phyloP scores from a whole-genome alignment of 2,329 filamentous ascomycete genomes.

The Ceratocystis cacaofunesta region DNA sequence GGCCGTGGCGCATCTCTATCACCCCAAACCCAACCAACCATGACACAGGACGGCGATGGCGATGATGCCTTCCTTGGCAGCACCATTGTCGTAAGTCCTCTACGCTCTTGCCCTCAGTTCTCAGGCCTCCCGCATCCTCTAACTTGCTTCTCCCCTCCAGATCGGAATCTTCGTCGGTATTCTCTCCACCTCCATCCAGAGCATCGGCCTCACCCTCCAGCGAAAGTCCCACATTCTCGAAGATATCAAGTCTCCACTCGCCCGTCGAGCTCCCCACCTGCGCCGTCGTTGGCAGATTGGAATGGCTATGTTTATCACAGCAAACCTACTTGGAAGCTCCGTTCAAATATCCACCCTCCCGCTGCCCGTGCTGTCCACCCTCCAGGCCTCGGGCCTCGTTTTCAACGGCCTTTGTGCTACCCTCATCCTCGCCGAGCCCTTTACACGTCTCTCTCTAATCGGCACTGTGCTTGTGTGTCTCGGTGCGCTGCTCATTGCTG shows the following conservation, averaged over 20 bases:
- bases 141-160: slow-evolving; percentile 32
- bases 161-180: slow-evolving; percentile 88
- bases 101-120: background rate
- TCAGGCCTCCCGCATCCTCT: slow-evolving; percentile 1
- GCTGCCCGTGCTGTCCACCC: slow-evolving; percentile 80
- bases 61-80: slow-evolving; percentile 51
- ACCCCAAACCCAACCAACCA: background rate
- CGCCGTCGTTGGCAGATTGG: slow-evolving; percentile 90
- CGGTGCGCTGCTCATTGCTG: slow-evolving; percentile 81
- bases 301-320: slow-evolving; percentile 92
- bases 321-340: slow-evolving; percentile 86
- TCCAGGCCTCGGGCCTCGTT: slow-evolving; percentile 89
- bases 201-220: slow-evolving; percentile 85
- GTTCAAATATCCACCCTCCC: slow-evolving; percentile 96
- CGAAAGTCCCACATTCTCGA: slow-evolving; percentile 97
- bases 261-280: slow-evolving; percentile 73
- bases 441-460: slow-evolving; percentile 81
- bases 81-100: slow-evolving; percentile 53
- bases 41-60: background rate
- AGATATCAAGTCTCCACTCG: slow-evolving; percentile 77
- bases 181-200: slow-evolving; percentile 86
- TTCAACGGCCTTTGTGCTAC: slow-evolving; percentile 98
- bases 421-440: slow-evolving; percentile 80
- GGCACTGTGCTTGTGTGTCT: slow-evolving; percentile 77
- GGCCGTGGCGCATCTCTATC: background rate